Evolutionary conservation across 495 filamentous ascomycete species (phyloP).

Genomic region (Xylaria curta): DNA sequence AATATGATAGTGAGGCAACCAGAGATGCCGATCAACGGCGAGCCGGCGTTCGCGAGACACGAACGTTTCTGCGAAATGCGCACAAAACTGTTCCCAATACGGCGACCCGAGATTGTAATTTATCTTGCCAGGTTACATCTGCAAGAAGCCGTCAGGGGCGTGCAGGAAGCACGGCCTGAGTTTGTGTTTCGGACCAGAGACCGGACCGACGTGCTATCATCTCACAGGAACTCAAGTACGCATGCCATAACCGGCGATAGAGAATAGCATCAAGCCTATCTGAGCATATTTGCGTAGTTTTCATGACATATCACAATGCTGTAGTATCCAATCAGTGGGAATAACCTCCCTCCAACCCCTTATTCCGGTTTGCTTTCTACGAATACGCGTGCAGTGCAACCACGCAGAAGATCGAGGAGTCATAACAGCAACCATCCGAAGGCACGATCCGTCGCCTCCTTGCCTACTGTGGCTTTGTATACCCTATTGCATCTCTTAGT

Average conservation of each 20-base stretch:
- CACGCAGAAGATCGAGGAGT: constrained; percentile 9
- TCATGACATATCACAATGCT: constrained; percentile 6
- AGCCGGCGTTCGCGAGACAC: neutral
- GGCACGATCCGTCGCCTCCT: constrained; percentile 23
- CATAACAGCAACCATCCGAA: constrained; percentile 18
- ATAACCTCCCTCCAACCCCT: constrained; percentile 2
- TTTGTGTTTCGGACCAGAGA: constrained; percentile 7
- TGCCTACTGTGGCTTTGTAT: neutral
- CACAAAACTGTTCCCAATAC: neutral
- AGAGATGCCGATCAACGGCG: neutral
- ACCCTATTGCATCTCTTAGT: neutral
- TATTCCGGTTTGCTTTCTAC: neutral
- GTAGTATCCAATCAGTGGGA: constrained; percentile 5
- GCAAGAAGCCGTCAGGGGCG: constrained; percentile 16
- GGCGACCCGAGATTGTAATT: constrained; percentile 43
- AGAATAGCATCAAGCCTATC: neutral
- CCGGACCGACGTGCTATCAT: constrained; percentile 2
- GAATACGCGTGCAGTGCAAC: neutral
- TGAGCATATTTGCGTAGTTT: neutral
- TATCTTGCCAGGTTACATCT: constrained; percentile 7
- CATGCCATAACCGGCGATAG: neutral
- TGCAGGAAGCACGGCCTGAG: neutral
- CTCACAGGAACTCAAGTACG: neutral
- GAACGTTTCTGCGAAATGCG: neutral
- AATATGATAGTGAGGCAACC: constrained; percentile 31